Evolutionary conservation across 371 early-diverging fungal genomes (phyloP).

Genomic region (Batkoa obscura): DNA sequence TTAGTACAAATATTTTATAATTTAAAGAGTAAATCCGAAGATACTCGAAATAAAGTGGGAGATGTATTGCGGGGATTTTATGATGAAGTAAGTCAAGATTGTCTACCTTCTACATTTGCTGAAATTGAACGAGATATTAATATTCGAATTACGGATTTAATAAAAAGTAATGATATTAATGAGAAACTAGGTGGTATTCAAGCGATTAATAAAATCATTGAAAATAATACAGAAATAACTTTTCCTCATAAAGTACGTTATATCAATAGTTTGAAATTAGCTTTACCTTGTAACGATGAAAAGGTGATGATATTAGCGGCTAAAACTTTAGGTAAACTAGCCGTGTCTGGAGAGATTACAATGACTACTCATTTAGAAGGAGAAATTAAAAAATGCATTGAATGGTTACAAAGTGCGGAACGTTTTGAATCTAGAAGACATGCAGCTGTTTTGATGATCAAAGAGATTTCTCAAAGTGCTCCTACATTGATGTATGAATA

Average conservation of each 20-base stretch:
- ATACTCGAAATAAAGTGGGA: constrained; percentile 3
- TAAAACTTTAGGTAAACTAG: constrained; percentile 55
- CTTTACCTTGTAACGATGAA: constrained; percentile 64
- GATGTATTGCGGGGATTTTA: background rate
- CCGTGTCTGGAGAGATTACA: constrained; percentile 50
- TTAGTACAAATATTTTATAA: background rate
- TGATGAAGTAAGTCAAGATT: background rate
- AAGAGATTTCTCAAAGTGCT: constrained; percentile 61
- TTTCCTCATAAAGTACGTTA: constrained; percentile 61
- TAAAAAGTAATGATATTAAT: constrained; percentile 8
- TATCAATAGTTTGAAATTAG: constrained; percentile 62
- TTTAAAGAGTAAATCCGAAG: constrained; percentile 1
- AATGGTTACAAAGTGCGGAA: constrained; percentile 71
- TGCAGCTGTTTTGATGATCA: constrained; percentile 73
- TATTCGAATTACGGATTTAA: constrained; percentile 9
- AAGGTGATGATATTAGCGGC: constrained; percentile 66
- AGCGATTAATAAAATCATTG: constrained; percentile 57
- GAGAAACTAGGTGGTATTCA: constrained; percentile 11
- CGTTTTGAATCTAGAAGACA: constrained; percentile 56
- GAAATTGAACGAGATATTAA: constrained; percentile 7
- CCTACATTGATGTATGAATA: constrained; percentile 72
- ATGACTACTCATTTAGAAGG: constrained; percentile 73
- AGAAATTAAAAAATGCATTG: constrained; percentile 71
- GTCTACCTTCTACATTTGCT: background rate
- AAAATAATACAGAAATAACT: constrained; percentile 68